These are phyloP conservation scores for Mycena rosella DNA, from an alignment of 768 basidiomycete species.

Conservation along the genomic window DNA sequence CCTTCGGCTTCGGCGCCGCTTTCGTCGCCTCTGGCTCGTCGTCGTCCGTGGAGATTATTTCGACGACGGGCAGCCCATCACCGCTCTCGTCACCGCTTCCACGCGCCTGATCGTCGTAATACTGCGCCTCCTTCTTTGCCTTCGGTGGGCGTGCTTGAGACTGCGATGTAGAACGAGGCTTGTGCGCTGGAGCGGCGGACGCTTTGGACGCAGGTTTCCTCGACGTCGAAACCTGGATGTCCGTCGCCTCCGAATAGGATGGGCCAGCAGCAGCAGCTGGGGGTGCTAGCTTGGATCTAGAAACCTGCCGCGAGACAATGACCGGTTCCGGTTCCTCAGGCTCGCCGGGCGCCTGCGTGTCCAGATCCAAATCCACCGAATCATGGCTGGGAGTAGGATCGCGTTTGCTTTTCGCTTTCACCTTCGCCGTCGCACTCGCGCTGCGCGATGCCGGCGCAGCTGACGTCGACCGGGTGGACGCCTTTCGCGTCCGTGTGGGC, in stretches of 20 bases:
- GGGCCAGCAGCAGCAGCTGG: slow-evolving; percentile 9
- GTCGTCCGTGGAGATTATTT: slow-evolving; percentile 58
- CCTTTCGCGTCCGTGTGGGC: slow-evolving; percentile 20
- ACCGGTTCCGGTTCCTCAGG: slow-evolving; percentile 16
- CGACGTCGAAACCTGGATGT: slow-evolving; percentile 2
- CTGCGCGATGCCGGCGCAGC: slow-evolving; percentile 19
- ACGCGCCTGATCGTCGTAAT: slow-evolving; percentile 14
- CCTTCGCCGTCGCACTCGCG: slow-evolving; percentile 28
- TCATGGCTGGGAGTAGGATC: slow-evolving; percentile 25
- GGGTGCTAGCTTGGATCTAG: slow-evolving; percentile 22
- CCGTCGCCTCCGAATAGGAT: slow-evolving; percentile 9
- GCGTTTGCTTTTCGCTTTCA: slow-evolving; percentile 24
- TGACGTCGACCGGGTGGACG: slow-evolving; percentile 23
- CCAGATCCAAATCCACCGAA: background rate
- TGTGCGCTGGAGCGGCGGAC: background rate
- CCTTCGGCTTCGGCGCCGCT: slow-evolving; percentile 32
- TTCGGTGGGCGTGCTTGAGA: slow-evolving; percentile 10
- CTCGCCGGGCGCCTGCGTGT: background rate
- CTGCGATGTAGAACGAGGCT: slow-evolving; percentile 22
- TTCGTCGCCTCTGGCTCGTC: slow-evolving; percentile 45
- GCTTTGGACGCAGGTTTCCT: slow-evolving; percentile 16
- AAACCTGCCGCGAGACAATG: background rate
- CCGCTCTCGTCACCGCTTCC: slow-evolving; percentile 15
- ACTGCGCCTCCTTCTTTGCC: background rate
- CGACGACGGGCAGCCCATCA: slow-evolving; percentile 52